Conservation (phyloP, 169 alveolate genomes). For the Cryptosporidium bovis region DNA sequence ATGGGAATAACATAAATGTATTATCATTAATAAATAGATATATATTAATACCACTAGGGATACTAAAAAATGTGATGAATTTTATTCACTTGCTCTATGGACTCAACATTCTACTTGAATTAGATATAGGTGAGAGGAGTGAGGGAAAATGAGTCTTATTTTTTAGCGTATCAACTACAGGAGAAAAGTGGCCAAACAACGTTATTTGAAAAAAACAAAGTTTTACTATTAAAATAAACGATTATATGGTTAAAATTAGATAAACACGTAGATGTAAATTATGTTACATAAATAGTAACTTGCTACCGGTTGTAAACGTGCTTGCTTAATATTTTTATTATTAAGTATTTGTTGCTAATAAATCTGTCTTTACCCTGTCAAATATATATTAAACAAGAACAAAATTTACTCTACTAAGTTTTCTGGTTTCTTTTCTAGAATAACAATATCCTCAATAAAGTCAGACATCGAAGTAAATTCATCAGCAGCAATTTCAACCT, state of each 20-base stretch:
- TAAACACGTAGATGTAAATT: no score
- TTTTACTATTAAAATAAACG: no score
- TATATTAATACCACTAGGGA: not conserved
- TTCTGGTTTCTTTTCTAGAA: slow-evolving; percentile 86
- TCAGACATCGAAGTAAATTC: slow-evolving; percentile 84
- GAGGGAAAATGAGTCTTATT: not conserved
- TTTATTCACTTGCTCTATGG: slow-evolving; percentile 52
- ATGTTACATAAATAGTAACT: no score
- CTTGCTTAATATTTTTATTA: not conserved
- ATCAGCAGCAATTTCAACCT: slow-evolving; percentile 94
- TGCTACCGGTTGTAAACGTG: no score
- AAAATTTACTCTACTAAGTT: slow-evolving; percentile 7
- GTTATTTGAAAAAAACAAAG: no score
- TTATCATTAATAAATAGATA: not conserved
- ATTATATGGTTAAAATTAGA: no score
- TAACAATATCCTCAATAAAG: slow-evolving; percentile 87
- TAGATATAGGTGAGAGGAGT: slow-evolving; percentile 21
- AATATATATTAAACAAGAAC: not conserved
- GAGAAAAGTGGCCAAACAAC: no score
- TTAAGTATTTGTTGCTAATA: not conserved
- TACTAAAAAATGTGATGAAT: slow-evolving; percentile 28
- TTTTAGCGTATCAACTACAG: no score
- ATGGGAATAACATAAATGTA: not conserved
- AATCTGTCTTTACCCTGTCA: not conserved
- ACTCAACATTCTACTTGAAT: slow-evolving; percentile 14